Evolutionary conservation across 1,284 basidiomycete species (phyloP).

Genomic region (Chalciporus sp.): DNA sequence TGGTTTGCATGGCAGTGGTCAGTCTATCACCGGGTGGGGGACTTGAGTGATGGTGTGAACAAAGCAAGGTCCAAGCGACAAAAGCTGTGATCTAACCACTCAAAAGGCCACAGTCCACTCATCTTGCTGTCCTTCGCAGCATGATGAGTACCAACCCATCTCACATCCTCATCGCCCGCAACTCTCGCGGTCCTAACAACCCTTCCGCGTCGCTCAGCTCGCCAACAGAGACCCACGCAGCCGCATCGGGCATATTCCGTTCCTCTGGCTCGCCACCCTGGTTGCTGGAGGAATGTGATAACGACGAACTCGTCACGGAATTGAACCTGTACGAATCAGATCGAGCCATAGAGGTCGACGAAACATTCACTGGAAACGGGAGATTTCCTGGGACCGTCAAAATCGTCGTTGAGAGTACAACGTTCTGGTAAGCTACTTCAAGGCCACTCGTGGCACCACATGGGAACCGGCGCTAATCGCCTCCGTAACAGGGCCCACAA

Average conservation of each 20-base stretch:
- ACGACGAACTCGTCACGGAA: slow-evolving; percentile 67
- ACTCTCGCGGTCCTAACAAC: slow-evolving; percentile 70
- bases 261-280: slow-evolving; percentile 77
- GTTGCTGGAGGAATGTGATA: slow-evolving; percentile 70
- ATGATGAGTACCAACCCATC: slow-evolving; percentile 73
- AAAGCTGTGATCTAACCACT: background rate
- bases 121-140: background rate
- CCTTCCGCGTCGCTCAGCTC: slow-evolving; percentile 78
- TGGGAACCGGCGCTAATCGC: slow-evolving; percentile 4
- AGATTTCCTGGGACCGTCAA: slow-evolving; percentile 79
- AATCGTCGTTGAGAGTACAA: slow-evolving; percentile 81
- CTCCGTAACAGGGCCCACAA: slow-evolving; percentile 69
- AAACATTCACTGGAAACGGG: slow-evolving; percentile 66
- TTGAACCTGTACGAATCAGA: slow-evolving; percentile 65
- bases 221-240: slow-evolving; percentile 82
- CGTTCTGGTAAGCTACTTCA: slow-evolving; percentile 66
- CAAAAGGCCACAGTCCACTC: background rate
- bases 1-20: background rate
- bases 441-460: background rate
- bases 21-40: background rate
- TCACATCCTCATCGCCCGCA: slow-evolving; percentile 82
- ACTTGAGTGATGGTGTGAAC: slow-evolving; percentile 1
- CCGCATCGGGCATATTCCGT: slow-evolving; percentile 78
- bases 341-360: slow-evolving; percentile 72
- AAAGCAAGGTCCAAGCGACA: slow-evolving; percentile 1